Evolutionary conservation across 139 green algal species (phyloP).

Genomic region (Chlorella sp.): DNA sequence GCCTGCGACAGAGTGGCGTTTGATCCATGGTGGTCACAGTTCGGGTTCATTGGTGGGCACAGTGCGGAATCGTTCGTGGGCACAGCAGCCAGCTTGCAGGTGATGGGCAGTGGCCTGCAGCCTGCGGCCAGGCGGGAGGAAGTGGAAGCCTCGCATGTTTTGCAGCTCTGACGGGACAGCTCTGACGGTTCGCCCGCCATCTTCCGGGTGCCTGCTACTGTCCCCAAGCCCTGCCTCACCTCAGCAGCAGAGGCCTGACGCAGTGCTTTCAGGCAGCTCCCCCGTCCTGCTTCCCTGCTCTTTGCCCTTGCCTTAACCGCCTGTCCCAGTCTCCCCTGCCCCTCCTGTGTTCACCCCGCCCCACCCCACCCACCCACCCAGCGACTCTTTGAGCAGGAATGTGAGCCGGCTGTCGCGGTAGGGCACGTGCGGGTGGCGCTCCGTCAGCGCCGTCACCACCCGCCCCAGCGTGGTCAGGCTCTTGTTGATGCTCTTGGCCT

Average conservation of each 20-base stretch:
- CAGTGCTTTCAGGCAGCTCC: no score
- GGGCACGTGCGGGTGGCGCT: constrained; percentile 85
- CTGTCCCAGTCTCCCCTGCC: background rate
- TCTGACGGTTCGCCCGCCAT: no score
- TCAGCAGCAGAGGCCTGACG: no score
- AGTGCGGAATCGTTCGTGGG: no score
- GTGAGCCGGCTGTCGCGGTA: constrained; percentile 97
- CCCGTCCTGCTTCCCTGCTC: background rate
- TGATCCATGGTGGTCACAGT: no score
- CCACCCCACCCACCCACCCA: constrained; percentile 4
- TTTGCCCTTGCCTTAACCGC: background rate
- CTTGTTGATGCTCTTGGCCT: constrained; percentile 97
- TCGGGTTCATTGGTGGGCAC: no score
- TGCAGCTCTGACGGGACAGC: no score
- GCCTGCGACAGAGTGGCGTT: no score
- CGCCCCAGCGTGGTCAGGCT: constrained; percentile 88
- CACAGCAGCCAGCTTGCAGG: no score
- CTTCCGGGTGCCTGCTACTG: background rate
- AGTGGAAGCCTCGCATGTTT: no score
- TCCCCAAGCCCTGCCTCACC: background rate
- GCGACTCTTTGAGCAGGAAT: constrained; percentile 95
- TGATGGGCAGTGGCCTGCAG: no score
- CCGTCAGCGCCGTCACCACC: constrained; percentile 90
- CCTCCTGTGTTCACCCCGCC: background rate
- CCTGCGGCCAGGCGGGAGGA: background rate